Percentiles rank a stretch among this genome's conserved stretches.
phyloP scores from a whole-genome alignment of 345 rosid genomes.

The Bretschneidera sinensis region DNA sequence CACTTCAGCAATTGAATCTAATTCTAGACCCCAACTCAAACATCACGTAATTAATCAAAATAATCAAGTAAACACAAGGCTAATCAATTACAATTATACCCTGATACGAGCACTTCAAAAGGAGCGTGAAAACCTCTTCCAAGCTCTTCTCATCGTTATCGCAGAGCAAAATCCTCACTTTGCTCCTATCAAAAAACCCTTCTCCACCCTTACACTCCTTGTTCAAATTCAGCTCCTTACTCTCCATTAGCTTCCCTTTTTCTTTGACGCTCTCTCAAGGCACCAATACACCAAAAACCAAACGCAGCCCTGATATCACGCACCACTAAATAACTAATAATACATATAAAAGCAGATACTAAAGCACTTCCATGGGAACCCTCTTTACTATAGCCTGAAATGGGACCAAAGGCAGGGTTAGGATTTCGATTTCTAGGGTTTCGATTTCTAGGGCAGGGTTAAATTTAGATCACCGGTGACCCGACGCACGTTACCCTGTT shows the following conservation, averaged over 20 bases:
- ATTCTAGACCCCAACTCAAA: not conserved
- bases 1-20: not conserved
- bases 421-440: slow-evolving; percentile 7
- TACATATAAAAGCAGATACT: slow-evolving; percentile 16
- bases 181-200: slow-evolving; percentile 90
- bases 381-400: slow-evolving; percentile 13
- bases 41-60: not conserved
- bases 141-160: slow-evolving; percentile 75
- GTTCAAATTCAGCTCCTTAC: slow-evolving; percentile 53
- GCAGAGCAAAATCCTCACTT: slow-evolving; percentile 94
- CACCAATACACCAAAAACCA: not conserved
- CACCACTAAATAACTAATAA: slow-evolving; percentile 1
- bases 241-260: slow-evolving; percentile 34
- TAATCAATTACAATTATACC: slow-evolving; percentile 35
- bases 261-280: not conserved
- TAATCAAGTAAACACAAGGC: not conserved
- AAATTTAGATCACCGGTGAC: slow-evolving; percentile 19
- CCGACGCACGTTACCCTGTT: slow-evolving; percentile 12
- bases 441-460: not conserved
- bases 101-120: slow-evolving; percentile 85
- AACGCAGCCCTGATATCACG: not conserved
- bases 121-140: slow-evolving; percentile 73
- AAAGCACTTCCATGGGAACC: slow-evolving; percentile 36
- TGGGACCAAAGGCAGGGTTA: slow-evolving; percentile 10
- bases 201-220: slow-evolving; percentile 58